Evolutionary conservation across 257 asterid species (phyloP), one percentile per base, ranked within the genome.

Genomic region (Paraleonurus japonicus): DNA sequence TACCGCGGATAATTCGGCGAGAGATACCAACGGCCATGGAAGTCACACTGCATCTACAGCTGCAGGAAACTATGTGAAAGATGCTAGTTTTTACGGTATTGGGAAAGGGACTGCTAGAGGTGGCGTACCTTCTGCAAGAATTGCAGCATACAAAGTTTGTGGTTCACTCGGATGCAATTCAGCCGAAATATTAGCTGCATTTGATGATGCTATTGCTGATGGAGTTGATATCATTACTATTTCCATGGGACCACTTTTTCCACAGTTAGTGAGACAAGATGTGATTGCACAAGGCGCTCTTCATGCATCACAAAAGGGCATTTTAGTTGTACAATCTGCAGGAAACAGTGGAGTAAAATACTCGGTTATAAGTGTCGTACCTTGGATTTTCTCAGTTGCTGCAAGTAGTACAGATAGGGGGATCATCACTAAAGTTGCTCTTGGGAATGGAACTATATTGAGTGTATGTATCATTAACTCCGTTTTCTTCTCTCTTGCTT

Each of bases 131-230:
- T 72, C 79, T 0, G 81, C 89, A 51, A 75, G 85, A 35, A 61
- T 81, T 30, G 82, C 87, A 23, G 79, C 27, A 2, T 82, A 85
- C 43, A 77, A 73, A 32, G 81, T 39, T 3, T 85, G 86, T 39
- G 0, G 7, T 2, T 0, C 0, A 0, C 0, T 0, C 0, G 78
- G 64, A 0, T 73, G 85, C 51, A 0, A 2, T 3, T 33, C 45
- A 0, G 10, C 2, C 0, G 66, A 4, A 5, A 37, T 85, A 27
- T 13, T 85, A 2, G 84, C 85, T 26, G 85, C 82, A 17, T 81
- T 84, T 50, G 85, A 81, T 32, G 86, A 84, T 79, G 86, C 86
- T 7, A 82, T 82, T 35, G 84, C 89, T 13, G 85, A 80, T 67
- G 86, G 89, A 11, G 86, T 82, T 0, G 86, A 82, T 27, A 80